Evolutionary conservation across 2,329 filamentous ascomycete genomes (phyloP).

Genomic region (Dactylellina drechsleri): DNA sequence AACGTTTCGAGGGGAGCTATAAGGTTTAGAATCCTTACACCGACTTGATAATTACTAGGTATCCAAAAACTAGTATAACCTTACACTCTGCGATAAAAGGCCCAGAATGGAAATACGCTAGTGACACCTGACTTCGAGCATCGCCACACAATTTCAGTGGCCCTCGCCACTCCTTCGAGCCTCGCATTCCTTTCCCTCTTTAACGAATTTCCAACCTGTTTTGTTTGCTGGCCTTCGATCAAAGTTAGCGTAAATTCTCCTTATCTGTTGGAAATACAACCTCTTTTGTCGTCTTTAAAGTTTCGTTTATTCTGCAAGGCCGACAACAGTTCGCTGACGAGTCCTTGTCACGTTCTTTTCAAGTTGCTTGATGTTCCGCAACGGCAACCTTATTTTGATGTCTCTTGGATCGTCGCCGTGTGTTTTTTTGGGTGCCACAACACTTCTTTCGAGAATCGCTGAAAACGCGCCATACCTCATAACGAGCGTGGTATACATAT

Average conservation of each 20-base stretch:
- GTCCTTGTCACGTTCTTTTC: constrained; percentile 10
- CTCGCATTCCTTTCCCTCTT: constrained; percentile 9
- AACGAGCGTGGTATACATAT: too few species aligned
- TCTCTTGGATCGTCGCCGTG: constrained; percentile 6
- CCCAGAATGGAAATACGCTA: constrained; percentile 29
- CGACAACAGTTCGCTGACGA: neutral
- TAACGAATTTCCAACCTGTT: neutral
- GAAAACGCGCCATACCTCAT: neutral
- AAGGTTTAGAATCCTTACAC: too few species aligned
- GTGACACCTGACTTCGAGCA: constrained; percentile 28
- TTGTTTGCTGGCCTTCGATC: constrained; percentile 18
- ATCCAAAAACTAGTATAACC: too few species aligned
- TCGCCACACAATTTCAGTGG: constrained; percentile 28
- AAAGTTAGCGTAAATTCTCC: constrained; percentile 21
- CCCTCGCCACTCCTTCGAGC: neutral
- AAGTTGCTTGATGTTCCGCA: constrained; percentile 18
- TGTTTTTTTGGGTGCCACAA: constrained; percentile 25
- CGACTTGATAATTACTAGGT: too few species aligned
- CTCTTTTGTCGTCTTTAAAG: constrained; percentile 9
- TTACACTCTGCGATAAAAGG: too few species aligned
- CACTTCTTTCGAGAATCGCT: constrained; percentile 14
- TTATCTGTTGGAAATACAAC: constrained; percentile 35
- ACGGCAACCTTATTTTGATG: constrained; percentile 53
- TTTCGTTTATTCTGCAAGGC: constrained; percentile 28
- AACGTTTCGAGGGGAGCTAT: too few species aligned